phyloP scores from a whole-genome alignment of 2,329 filamentous ascomycete genomes.

The Aspergillus aculeatinus region DNA sequence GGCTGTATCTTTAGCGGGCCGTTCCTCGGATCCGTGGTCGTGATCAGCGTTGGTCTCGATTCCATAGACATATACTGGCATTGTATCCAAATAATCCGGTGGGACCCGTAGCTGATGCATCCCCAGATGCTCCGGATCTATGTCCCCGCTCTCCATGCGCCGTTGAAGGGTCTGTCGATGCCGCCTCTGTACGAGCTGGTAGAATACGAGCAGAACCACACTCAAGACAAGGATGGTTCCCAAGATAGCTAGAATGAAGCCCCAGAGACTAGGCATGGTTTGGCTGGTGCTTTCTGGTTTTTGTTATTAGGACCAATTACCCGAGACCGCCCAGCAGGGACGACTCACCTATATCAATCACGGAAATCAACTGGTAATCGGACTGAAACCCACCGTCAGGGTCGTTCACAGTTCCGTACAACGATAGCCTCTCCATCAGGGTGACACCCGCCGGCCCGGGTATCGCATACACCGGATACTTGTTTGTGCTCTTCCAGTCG shows the following conservation, averaged over 20 bases:
- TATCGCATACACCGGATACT: constrained; percentile 81
- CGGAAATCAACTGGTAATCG: constrained; percentile 48
- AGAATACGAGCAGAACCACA: constrained; percentile 59
- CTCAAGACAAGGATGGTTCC: constrained; percentile 77
- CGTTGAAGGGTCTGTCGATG: constrained; percentile 67
- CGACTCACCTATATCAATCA: constrained; percentile 48
- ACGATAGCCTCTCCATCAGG: constrained; percentile 69
- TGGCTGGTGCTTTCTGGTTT: constrained; percentile 24
- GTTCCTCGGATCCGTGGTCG: neutral
- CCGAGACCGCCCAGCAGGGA: neutral
- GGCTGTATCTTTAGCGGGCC: neutral
- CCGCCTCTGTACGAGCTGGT: constrained; percentile 76
- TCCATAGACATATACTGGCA: constrained; percentile 75
- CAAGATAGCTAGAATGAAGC: constrained; percentile 71
- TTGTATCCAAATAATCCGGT: constrained; percentile 64
- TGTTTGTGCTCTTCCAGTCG: constrained; percentile 68
- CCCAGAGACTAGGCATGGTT: constrained; percentile 72
- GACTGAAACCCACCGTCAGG: neutral
- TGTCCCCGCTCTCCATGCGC: constrained; percentile 73
- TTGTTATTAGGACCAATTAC: neutral
- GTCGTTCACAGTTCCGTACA: constrained; percentile 58
- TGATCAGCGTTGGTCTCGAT: constrained; percentile 18
- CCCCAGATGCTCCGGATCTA: constrained; percentile 81
- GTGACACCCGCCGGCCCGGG: constrained; percentile 64
- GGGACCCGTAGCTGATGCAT: constrained; percentile 82